These are phyloP conservation scores for Thelonectria discophora DNA, from an alignment of 2,329 filamentous ascomycete genomes.

Conservation along the genomic window DNA sequence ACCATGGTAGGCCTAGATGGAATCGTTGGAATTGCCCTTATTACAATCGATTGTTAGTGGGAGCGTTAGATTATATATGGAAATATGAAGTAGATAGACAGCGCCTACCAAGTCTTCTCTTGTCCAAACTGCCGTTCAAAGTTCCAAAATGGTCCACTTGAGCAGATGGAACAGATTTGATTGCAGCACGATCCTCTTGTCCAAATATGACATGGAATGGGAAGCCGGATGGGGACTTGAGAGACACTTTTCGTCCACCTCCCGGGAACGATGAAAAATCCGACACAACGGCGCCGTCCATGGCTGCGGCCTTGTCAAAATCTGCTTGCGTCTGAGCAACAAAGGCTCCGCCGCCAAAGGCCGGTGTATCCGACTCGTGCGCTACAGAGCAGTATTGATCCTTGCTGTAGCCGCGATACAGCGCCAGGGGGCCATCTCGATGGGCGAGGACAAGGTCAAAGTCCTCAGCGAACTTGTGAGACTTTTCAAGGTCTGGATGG, in stretches of 20 bases:
- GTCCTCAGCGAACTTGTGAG: conserved; percentile 5
- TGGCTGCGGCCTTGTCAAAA: conserved; percentile 15
- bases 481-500: conserved; percentile 1
- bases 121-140: too few species aligned
- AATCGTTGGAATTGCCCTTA: conserved; percentile 15
- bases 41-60: background rate
- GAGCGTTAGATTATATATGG: background rate
- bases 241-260: background rate
- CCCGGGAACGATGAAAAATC: background rate
- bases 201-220: conserved; percentile 13
- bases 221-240: background rate
- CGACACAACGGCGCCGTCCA: conserved; percentile 4
- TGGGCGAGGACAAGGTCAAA: conserved; percentile 5
- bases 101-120: too few species aligned
- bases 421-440: background rate
- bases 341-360: conserved; percentile 7
- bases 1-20: conserved; percentile 3
- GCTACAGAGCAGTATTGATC: conserved; percentile 20
- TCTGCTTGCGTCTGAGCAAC: conserved; percentile 11
- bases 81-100: too few species aligned
- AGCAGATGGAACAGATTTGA: background rate
- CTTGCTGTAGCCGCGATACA: conserved; percentile 15
- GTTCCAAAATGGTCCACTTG: background rate
- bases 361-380: background rate
- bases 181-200: background rate